Conservation (phyloP, 768 basidiomycete species). For the Collybia mongolica region DNA sequence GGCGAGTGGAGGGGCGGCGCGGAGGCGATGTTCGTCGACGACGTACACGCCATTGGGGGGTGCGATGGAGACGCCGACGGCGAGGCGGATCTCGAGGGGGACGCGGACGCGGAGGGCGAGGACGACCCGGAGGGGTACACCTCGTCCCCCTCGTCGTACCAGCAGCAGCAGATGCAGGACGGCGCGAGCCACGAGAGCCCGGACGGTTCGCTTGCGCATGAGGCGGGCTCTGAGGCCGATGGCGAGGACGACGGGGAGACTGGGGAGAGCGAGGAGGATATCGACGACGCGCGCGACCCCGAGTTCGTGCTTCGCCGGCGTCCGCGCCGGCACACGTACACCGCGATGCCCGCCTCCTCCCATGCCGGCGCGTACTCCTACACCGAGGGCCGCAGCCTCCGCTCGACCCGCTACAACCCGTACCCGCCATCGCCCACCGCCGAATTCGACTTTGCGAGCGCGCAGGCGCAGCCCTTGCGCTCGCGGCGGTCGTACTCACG, state of each 20-base stretch:
- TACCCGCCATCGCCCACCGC: slow-evolving; percentile 5
- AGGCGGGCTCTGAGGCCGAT: slow-evolving; percentile 12
- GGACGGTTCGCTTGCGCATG: slow-evolving; percentile 1
- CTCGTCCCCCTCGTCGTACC: slow-evolving; percentile 18
- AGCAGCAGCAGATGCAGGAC: slow-evolving; percentile 17
- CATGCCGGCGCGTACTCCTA: slow-evolving; percentile 8
- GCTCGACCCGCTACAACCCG: slow-evolving; percentile 9
- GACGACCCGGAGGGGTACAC: slow-evolving; percentile 28
- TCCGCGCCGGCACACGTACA: slow-evolving; percentile 13
- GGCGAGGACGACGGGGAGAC: slow-evolving; percentile 15
- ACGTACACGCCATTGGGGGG: slow-evolving; percentile 6
- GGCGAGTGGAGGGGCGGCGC: background rate
- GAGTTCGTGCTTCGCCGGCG: slow-evolving; percentile 25
- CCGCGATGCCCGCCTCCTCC: slow-evolving; percentile 2
- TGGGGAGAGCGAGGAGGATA: slow-evolving; percentile 31
- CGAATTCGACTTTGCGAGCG: slow-evolving; percentile 2
- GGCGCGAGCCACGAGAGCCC: slow-evolving; percentile 2
- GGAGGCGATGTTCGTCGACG: slow-evolving; percentile 3
- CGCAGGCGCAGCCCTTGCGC: slow-evolving; percentile 5
- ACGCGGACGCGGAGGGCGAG: slow-evolving; percentile 22
- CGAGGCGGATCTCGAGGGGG: slow-evolving; percentile 18
- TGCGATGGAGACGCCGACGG: background rate
- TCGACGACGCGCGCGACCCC: slow-evolving; percentile 23
- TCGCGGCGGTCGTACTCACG: slow-evolving; percentile 9
- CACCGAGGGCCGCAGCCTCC: slow-evolving; percentile 13